phyloP scores from a whole-genome alignment of 2,329 filamentous ascomycete species.

The Cladophialophora chaetospira region DNA sequence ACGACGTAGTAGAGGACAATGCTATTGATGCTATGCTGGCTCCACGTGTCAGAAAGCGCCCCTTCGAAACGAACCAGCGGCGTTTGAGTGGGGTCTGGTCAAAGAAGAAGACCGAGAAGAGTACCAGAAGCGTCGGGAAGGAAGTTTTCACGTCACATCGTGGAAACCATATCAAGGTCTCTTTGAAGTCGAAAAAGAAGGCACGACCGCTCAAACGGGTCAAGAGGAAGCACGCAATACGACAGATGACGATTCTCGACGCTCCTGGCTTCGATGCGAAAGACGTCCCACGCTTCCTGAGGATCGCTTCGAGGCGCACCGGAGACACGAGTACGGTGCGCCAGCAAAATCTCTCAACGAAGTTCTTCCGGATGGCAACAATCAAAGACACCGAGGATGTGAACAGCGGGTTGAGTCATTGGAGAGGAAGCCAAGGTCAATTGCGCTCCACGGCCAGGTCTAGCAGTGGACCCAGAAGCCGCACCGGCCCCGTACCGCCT shows the following conservation, averaged over 20 bases:
- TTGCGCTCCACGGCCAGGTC: neutral
- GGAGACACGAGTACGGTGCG: conserved; percentile 50
- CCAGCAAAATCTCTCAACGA: conserved; percentile 48
- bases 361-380: conserved; percentile 56
- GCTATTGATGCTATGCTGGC: conserved; percentile 36
- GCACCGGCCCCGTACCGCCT: neutral
- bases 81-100: conserved; percentile 5
- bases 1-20: conserved; percentile 36
- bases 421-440: conserved; percentile 41
- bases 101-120: neutral
- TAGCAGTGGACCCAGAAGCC: neutral
- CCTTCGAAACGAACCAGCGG: conserved; percentile 19
- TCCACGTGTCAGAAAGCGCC: conserved; percentile 13
- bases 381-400: conserved; percentile 58
- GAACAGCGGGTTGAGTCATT: conserved; percentile 51
- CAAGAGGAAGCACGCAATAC: conserved; percentile 16
- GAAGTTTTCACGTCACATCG: neutral
- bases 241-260: conserved; percentile 27
- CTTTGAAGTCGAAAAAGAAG: neutral
- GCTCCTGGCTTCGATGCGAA: conserved; percentile 28
- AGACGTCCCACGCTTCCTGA: conserved; percentile 56
- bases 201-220: conserved; percentile 16
- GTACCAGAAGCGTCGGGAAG: neutral
- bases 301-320: conserved; percentile 56
- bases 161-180: neutral